phyloP scores from a whole-genome alignment of 176 grass and related monocot species.

The Oryza nivara region DNA sequence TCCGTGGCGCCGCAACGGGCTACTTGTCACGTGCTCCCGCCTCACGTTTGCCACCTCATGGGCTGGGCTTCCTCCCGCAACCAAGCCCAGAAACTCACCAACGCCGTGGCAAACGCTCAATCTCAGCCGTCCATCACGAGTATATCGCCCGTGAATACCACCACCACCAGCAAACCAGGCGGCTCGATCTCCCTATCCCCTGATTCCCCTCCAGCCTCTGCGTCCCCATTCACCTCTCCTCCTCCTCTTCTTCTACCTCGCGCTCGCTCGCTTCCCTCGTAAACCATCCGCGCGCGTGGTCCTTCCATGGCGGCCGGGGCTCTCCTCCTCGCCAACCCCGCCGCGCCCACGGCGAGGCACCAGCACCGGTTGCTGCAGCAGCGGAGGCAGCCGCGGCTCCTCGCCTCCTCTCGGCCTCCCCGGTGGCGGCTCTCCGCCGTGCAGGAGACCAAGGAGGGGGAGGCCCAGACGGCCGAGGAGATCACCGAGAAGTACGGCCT shows the following conservation, averaged over 20 bases:
- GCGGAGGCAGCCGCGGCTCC: slow-evolving; percentile 21
- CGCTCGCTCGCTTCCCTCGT: not conserved
- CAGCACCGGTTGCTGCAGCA: not conserved
- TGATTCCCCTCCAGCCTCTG: too few relatives aligned
- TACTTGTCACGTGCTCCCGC: slow-evolving; percentile 37
- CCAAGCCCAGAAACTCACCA: too few relatives aligned
- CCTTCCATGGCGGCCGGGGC: slow-evolving; percentile 63
- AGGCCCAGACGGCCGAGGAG: slow-evolving; percentile 69
- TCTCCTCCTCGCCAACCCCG: slow-evolving; percentile 48
- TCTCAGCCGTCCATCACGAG: slow-evolving; percentile 29
- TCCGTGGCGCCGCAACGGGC: slow-evolving; percentile 24
- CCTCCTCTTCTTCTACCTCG: not conserved
- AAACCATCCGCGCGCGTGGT: not conserved
- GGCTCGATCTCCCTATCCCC: too few relatives aligned
- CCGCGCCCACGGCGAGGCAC: slow-evolving; percentile 19
- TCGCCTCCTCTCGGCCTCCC: not conserved
- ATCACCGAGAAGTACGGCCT: slow-evolving; percentile 92
- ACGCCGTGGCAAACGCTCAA: not conserved
- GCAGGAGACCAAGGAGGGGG: slow-evolving; percentile 58
- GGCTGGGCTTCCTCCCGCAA: not conserved
- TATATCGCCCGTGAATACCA: too few relatives aligned
- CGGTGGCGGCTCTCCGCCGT: slow-evolving; percentile 50
- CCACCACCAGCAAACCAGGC: too few relatives aligned
- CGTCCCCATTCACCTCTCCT: too few relatives aligned
- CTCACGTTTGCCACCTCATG: slow-evolving; percentile 27